Conservation (phyloP, 192 early-diverging fungal species). For the Geosiphon pyriformis region DNA sequence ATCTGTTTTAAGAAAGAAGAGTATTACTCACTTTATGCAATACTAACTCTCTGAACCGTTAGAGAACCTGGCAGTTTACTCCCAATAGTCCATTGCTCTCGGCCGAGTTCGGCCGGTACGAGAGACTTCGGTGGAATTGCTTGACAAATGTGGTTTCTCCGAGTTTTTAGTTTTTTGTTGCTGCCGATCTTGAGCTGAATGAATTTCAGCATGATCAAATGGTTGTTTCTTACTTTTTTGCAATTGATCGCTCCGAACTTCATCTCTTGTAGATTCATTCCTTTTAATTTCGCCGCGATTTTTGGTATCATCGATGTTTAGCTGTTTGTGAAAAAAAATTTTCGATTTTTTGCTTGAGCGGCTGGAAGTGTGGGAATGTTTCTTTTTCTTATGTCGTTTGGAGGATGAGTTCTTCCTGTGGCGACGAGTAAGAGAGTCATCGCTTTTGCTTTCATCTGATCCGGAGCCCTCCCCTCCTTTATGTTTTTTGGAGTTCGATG, state of each 20-base stretch:
- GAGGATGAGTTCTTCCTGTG: constrained; percentile 1
- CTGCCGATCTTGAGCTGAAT: neutral
- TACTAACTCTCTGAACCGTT: too few relatives aligned
- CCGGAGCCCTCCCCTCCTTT: neutral
- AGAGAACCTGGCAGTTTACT: too few relatives aligned
- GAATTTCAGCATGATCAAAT: neutral
- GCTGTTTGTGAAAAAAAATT: neutral
- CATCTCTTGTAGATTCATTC: neutral
- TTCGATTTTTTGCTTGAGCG: constrained; percentile 10
- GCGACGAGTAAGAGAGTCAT: neutral
- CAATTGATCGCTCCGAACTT: neutral
- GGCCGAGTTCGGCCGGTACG: constrained; percentile 3
- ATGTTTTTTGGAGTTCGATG: neutral
- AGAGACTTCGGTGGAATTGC: neutral
- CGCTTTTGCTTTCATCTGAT: neutral
- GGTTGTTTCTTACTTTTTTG: neutral
- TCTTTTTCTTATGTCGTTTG: constrained; percentile 13
- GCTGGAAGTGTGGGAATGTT: neutral
- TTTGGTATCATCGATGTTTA: neutral
- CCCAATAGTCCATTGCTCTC: constrained; percentile 22
- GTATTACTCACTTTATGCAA: too few relatives aligned
- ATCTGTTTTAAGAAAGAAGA: too few relatives aligned
- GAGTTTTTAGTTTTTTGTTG: neutral
- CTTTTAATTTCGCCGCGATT: neutral
- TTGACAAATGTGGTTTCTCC: neutral